A percentile compares a stretch with the other conserved stretches of the same genome.
These are phyloP conservation scores for Oryza nivara DNA, from an alignment of 176 grass and related monocot genomes.

Conservation along the genomic window DNA sequence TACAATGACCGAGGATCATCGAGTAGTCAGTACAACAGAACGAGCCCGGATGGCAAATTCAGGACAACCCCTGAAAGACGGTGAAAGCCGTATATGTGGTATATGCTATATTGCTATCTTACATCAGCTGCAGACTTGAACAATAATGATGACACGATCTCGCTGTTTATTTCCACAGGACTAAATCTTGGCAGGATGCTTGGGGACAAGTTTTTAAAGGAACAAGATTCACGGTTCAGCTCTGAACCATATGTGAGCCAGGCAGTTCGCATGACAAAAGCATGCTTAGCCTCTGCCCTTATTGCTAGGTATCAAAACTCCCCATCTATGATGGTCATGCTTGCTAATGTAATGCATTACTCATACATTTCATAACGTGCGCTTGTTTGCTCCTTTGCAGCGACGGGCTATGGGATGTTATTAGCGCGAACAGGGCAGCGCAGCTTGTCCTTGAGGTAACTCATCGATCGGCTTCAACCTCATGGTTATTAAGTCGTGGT, in stretches of 20 bases:
- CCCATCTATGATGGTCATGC: not conserved
- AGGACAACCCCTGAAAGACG: conserved; percentile 69
- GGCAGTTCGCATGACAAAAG: conserved; percentile 50
- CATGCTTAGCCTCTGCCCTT: conserved; percentile 60
- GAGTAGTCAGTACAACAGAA: conserved; percentile 59
- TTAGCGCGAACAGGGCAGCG: conserved; percentile 51
- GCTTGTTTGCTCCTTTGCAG: conserved; percentile 33
- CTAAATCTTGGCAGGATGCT: conserved; percentile 78
- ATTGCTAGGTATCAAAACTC: conserved; percentile 62
- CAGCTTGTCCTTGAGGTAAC: conserved; percentile 62
- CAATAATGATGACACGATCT: conserved; percentile 23
- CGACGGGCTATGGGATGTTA: conserved; percentile 81
- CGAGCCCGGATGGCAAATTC: conserved; percentile 49
- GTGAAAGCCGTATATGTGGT: conserved; percentile 73
- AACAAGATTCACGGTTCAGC: conserved; percentile 73
- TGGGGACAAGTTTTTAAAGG: conserved; percentile 77
- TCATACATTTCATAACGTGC: not conserved
- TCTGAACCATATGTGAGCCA: conserved; percentile 72
- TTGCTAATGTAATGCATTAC: not conserved
- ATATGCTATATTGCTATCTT: conserved; percentile 34
- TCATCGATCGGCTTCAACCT: conserved; percentile 4
- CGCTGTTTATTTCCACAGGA: conserved; percentile 44
- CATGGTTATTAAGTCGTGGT: not conserved
- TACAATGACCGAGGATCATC: conserved; percentile 71
- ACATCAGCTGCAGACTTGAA: conserved; percentile 10